Evolutionary conservation across 129 eudicot species (phyloP).

Genomic region (Kitagawia praeruptora): DNA sequence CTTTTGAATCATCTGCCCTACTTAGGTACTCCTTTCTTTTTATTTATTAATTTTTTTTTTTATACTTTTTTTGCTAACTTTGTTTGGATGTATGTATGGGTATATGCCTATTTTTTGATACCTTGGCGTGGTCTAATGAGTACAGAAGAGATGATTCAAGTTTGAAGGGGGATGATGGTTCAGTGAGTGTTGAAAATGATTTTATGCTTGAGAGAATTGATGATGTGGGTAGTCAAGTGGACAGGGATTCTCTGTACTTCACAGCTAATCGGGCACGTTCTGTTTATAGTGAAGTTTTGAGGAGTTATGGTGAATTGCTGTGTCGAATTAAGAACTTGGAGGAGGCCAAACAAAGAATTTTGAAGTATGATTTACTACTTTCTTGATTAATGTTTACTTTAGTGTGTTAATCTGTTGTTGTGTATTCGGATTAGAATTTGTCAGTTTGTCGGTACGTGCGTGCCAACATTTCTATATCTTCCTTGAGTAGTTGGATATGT

Average conservation of each 20-base stretch:
- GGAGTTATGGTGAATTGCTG: constrained; percentile 35
- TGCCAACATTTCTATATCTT: neutral
- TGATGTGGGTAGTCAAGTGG: constrained; percentile 8
- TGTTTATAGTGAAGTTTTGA: constrained; percentile 32
- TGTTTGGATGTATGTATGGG: neutral
- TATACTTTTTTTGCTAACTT: neutral
- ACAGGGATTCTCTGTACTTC: constrained; percentile 9
- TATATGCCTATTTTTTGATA: neutral
- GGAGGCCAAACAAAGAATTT: constrained; percentile 42
- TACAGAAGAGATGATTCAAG: constrained; percentile 27
- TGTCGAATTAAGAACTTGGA: constrained; percentile 29
- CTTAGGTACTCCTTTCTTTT: constrained; percentile 20
- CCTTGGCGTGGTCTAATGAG: neutral
- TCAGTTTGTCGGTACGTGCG: neutral
- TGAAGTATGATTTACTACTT: constrained; percentile 30
- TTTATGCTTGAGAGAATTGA: constrained; percentile 7
- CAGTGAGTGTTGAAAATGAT: constrained; percentile 15
- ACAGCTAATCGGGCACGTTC: constrained; percentile 20
- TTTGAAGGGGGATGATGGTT: constrained; percentile 18
- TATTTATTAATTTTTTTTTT: too few relatives aligned
- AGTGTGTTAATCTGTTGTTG: neutral
- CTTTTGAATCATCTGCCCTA: constrained; percentile 11
- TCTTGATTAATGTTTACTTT: neutral
- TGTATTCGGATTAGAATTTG: neutral
- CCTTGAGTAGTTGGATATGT: neutral